Conservation (phyloP, 345 rosid species). For the Eucalyptus lansdowneana region DNA sequence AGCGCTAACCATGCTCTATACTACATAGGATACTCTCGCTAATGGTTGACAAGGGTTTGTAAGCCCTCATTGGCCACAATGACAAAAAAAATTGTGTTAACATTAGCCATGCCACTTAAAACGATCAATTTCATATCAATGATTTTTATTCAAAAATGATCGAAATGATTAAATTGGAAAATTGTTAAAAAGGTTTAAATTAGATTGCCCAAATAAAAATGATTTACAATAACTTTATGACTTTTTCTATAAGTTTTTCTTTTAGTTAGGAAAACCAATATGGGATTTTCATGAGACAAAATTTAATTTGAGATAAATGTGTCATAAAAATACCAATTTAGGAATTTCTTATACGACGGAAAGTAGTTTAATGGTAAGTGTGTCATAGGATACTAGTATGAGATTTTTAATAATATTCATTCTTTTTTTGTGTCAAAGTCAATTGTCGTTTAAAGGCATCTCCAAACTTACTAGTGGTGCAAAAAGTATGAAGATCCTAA, state of each 20-base stretch:
- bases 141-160: rapidly evolving
- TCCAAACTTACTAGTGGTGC: no score
- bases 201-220: no score
- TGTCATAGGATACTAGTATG: not conserved
- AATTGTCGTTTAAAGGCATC: not conserved
- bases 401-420: not conserved
- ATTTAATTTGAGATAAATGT: not conserved
- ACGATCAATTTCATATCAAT: rapidly evolving
- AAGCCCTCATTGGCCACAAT: no score
- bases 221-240: not conserved
- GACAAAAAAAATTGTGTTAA: no score
- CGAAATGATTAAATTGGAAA: no score
- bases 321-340: not conserved
- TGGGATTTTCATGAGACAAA: not conserved
- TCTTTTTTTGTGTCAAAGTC: not conserved
- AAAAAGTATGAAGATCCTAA: no score
- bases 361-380: not conserved
- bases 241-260: not conserved
- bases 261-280: not conserved
- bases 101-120: rapidly evolving
- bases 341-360: not conserved
- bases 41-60: no score
- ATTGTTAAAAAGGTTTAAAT: no score
- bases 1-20: no score
- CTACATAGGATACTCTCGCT: no score